Evolutionary conservation across 2,329 filamentous ascomycete genomes (phyloP), one percentile per base, ranked within the genome.

Genomic region (Diaporthe humulicola): DNA sequence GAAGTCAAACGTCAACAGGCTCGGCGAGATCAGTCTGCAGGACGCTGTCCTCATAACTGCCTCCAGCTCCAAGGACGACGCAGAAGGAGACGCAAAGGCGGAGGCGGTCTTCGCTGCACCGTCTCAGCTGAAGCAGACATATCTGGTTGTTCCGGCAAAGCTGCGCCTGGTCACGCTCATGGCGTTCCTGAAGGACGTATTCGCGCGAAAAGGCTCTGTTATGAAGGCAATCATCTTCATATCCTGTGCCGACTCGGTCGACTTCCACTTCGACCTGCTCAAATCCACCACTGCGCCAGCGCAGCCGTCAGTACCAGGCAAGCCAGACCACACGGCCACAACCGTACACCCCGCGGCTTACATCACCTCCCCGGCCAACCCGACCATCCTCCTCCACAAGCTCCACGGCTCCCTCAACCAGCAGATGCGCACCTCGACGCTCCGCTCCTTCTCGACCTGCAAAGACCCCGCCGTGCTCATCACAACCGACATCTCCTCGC

Each of bases 141-240:
- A 97, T 82, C 90, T 95, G 54, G 89, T 98, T 54, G 93, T 95
- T 1, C 95, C 97, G 0, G 93, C 96, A 8, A 99, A 99, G 85
- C 87, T 98, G 77, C 93, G 97, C 42, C 87, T 99, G 3, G 96
- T 99, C 4, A 96, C 96, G 0, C 88, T 99, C 28, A 92, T 95
- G 36, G 93, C 95, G 0, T 90, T 96, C 42, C 87, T 99, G 74
- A 97, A 96, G 82, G 92, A 95, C 25, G 92, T 95, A 0, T 98
- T 99, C 83, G 93, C 95, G 74, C 90, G 96, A 25, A 94, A 94
- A 83, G 96, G 95, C 0, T 95, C 95, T 1, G 94, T 98, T 25
- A 98, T 98, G 94, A 98, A 99, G 84, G 94, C 94, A 30, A 98
- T 99, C 76, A 89, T 99, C 48, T 99, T 99, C 85, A 94, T 99